Evolutionary conservation across 805 yeast genomes (phyloP), one percentile per base, ranked within the genome.

Genomic region (Pichia kluyveri): DNA sequence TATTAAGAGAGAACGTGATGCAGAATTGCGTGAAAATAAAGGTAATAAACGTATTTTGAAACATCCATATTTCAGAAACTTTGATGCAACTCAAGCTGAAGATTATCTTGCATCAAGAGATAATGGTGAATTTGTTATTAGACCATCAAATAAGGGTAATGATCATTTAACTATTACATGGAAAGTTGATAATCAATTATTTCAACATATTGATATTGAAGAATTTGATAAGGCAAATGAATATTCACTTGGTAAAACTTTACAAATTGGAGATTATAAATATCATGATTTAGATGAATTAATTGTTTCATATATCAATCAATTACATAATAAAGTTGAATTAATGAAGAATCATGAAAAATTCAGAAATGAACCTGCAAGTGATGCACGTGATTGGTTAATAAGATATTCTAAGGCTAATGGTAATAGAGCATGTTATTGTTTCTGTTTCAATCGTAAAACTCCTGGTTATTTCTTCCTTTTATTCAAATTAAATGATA

Each of bases 401-500:
- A 85, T 86, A 51, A 81, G 91, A 32, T 93, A 88, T 63, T 84
- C 96, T 3, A 83, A 80, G 58, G 97, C 96, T 31, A 89, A 90
- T 60, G 93, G 95, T 41, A 83, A 82, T 59, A 82, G 89, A 67
- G 84, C 95, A 50, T 88, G 87, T 15, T 93, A 93, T 62, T 87
- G 88, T 40, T 93, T 90, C 70, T 86, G 96, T 61, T 82, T 80
- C 65, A 95, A 95, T 66, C 86, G 86, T 65, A 84, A 82, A 58
- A 79, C 83, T 40, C 96, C 99, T 2, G 98, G 99, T n/a, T 87
- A 91, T 80, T 89, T 93, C 64, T 73, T 79, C 58, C 70, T 93
- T 50, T 76, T 90, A 66, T 91, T 91, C 73, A 91, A 91, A 68
- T 81, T 89, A 38, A 86, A 76, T 59, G 67, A 63, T 36, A 80